Evolutionary conservation across 768 basidiomycete genomes (phyloP).

Genomic region (Podaxis sp.): DNA sequence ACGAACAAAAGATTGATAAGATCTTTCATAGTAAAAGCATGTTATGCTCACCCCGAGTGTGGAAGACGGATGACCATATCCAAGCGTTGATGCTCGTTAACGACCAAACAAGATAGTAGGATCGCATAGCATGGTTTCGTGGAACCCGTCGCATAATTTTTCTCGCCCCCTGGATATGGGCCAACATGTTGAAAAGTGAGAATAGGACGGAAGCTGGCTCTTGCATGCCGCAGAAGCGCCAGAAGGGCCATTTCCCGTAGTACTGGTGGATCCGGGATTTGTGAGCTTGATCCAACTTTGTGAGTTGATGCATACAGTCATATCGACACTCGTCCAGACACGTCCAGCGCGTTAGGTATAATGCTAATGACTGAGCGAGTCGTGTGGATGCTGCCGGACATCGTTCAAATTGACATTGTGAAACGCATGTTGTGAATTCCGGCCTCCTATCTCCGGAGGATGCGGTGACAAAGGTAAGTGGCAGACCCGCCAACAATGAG

Average conservation of each 20-base stretch:
- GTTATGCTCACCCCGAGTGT: conserved; percentile 73
- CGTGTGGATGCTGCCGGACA: conserved; percentile 37
- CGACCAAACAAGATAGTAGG: conserved; percentile 66
- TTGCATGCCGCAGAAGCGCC: conserved; percentile 84
- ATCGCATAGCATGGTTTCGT: conserved; percentile 62
- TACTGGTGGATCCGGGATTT: conserved; percentile 66
- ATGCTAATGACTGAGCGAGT: conserved; percentile 42
- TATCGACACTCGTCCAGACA: conserved; percentile 90
- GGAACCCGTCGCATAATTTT: conserved; percentile 49
- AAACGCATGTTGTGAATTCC: conserved; percentile 52
- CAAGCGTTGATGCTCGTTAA: conserved; percentile 83
- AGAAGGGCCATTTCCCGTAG: conserved; percentile 98
- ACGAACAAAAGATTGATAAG: neutral
- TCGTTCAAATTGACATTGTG: conserved; percentile 35
- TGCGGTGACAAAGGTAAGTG: conserved; percentile 28
- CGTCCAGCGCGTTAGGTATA: conserved; percentile 79
- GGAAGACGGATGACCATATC: conserved; percentile 91
- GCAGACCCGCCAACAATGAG: neutral
- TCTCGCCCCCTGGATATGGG: conserved; percentile 61
- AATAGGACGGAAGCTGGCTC: conserved; percentile 93
- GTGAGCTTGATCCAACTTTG: conserved; percentile 45
- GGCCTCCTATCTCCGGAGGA: conserved; percentile 64
- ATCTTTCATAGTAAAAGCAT: neutral
- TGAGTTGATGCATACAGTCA: conserved; percentile 79
- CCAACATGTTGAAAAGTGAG: conserved; percentile 81